These are phyloP conservation scores for Chlamydomonas sp. DNA, from an alignment of 139 green algal species.

Conservation along the genomic window DNA sequence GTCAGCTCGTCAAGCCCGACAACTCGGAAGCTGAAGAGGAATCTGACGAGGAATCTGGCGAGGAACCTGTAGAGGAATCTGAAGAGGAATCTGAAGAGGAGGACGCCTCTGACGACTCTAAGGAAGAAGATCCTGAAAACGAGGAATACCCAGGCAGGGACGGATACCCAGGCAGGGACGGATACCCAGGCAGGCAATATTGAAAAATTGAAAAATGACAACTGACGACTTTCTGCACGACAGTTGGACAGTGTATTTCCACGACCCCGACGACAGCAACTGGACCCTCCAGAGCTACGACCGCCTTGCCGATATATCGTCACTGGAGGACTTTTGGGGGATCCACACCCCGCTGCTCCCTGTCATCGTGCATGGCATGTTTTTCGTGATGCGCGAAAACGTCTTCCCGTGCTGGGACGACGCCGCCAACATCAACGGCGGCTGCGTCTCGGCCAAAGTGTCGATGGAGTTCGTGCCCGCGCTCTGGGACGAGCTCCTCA, in stretches of 20 bases:
- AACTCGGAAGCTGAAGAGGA: no score
- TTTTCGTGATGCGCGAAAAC: constrained; percentile 18
- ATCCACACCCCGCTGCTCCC: neutral
- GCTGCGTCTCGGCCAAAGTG: constrained; percentile 12
- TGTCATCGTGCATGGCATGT: constrained; percentile 6
- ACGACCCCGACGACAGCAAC: constrained; percentile 15
- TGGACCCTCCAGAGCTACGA: constrained; percentile 15
- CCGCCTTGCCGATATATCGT: neutral
- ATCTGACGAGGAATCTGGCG: no score
- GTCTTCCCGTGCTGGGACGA: constrained; percentile 24
- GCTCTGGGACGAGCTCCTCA: neutral
- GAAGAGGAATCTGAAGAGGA: no score
- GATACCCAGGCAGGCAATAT: no score
- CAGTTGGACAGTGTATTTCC: constrained; percentile 17
- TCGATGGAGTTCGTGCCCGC: neutral
- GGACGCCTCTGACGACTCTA: no score
- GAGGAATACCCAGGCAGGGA: no score
- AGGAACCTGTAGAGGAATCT: no score
- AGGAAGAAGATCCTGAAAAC: no score
- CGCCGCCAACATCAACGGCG: constrained; percentile 11
- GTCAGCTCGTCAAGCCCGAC: no score
- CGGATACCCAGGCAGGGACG: no score
- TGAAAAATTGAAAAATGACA: no score
- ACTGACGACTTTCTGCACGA: constrained; percentile 3
- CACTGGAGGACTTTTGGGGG: constrained; percentile 3